Evolutionary conservation across 495 filamentous ascomycete species (phyloP), one percentile per base, ranked within the genome.

Genomic region (Hypomontagnella monticulosa): DNA sequence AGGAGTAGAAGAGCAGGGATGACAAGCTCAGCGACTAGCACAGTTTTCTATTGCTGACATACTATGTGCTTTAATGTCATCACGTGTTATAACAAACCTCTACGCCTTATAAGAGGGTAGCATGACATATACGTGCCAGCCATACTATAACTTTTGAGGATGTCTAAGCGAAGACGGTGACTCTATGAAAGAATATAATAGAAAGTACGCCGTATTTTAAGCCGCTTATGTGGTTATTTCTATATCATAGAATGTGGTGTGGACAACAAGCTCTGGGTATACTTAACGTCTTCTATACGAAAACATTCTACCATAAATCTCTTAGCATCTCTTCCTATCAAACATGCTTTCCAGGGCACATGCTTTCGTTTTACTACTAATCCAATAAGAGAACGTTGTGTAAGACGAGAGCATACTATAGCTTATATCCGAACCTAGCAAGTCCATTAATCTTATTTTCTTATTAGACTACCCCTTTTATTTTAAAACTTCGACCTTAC

Each of bases 1-100:
- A 43, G 46, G 53, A 34, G 19, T 40, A 18, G 33, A 36, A 59
- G 46, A 23, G 37, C 44, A 15, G 47, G 42, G 37, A 20, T 36
- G 56, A 59, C 37, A 36, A 60, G 37, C 57, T 60, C 51, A 38
- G 47, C 46, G 38, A 44, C 37, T 52, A 50, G 8, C 4, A 44
- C n/a, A 27, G 23, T 3, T 2, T 27, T 27, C 6, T 27, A 27
- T 3, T 27, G 23, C 23, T 27, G 23, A 27, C 23, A 27, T 2
- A 6, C 23, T 27, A 27, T 6, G 23, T 6, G 23, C 3, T 42
- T 43, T 20, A 30, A 53, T 43, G 14, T 37, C 2, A 43, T 33
- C 16, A 7, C 15, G 32, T 10, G 20, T 55, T 33, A 55, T 55
- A 40, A 20, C 12, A 16, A 42, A 19, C 48, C 16, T 51, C 32